A percentile compares a stretch with the other conserved stretches of the same genome.
Evolutionary conservation across 768 basidiomycete species (phyloP).

Genomic region (Rhizopogon sp.): DNA sequence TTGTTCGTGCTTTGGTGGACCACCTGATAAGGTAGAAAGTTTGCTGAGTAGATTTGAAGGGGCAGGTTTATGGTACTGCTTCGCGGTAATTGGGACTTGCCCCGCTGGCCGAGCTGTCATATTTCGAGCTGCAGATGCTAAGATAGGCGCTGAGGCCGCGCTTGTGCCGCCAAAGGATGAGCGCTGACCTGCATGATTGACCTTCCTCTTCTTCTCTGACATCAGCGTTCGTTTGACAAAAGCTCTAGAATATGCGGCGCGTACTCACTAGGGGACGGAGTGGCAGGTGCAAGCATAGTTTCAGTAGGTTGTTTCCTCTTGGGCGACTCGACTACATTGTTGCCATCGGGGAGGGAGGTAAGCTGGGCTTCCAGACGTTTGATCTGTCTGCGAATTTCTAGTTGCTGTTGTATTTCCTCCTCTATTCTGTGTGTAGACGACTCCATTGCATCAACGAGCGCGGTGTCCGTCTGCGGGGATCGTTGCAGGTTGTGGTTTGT

Average conservation of each 20-base stretch:
- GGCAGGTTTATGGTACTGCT: conserved; percentile 28
- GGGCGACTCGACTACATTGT: conserved; percentile 30
- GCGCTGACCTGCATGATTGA: conserved; percentile 24
- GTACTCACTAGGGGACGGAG: conserved; percentile 65
- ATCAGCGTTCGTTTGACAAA: conserved; percentile 1
- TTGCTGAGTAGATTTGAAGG: conserved; percentile 52
- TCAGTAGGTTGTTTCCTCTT: conserved; percentile 42
- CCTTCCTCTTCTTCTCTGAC: conserved; percentile 40
- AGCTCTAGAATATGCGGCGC: background rate
- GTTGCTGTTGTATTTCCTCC: conserved; percentile 37
- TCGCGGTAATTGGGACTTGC: background rate
- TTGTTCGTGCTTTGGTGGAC: conserved; percentile 13
- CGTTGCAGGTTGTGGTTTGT: background rate
- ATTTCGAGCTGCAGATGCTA: conserved; percentile 6
- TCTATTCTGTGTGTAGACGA: conserved; percentile 41
- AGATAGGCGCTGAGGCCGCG: conserved; percentile 10
- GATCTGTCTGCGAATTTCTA: conserved; percentile 51
- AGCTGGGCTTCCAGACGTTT: conserved; percentile 53
- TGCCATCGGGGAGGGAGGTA: conserved; percentile 25
- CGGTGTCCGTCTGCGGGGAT: no score
- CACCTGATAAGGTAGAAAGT: conserved; percentile 35
- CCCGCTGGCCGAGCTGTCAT: background rate
- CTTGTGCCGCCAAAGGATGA: conserved; percentile 6
- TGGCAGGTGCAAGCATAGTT: conserved; percentile 39
- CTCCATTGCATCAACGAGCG: conserved; percentile 37